Base-by-base conservation (phyloP, 2,329 filamentous ascomycete genomes). In the Cladophialophora chaetospira region DNA sequence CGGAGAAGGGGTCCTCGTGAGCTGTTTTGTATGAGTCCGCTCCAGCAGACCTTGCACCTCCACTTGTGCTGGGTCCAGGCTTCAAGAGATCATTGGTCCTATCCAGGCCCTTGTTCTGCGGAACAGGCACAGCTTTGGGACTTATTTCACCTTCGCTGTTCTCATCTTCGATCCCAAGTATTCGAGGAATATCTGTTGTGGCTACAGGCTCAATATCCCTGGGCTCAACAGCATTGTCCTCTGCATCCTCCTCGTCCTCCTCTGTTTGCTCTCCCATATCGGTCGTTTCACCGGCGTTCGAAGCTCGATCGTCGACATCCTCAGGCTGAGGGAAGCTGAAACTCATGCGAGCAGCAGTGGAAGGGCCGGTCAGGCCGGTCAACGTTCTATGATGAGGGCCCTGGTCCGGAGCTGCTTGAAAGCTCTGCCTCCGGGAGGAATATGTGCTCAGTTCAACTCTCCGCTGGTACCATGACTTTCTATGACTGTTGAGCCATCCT, bases 401-500 rank as follows among this genome's bases (percentile, higher is more conserved):
- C 23, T 75, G 68, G 56, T 74, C 72, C 5, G 74, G 71, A 55
- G 78, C 74, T 1, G 78, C 77, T 21, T 76, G 76, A 66, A 85
- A 85, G n/a, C 78, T 80, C 10, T 78, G 74, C 4, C 73, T 67
- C 28, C 72, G 67, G 1, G 77, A 79, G 2, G 76, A 75, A 62
- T 79, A 79, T 44, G 78, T 74, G 49, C 67, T 74, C 35, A 77
- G 66, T 26, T 69, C 71, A 1, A 79, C 58, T 44, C 75, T 70
- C 35, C 70, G 67, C 58, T 75, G 81, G 70, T 85, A 86, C 84
- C 84, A 87, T 56, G 82, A 78, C 65, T 83, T 84, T 50, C 83
- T 77, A 68, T 86, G 81, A 58, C 79, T 82, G 64, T 81, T 82
- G 52, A 86, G 75, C 84, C 84, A 87, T 55, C 82, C 83, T 64